Evolutionary conservation across 1,284 basidiomycete genomes (phyloP), one percentile per base, ranked within the genome.

Genomic region (Xerocomus amazonicus): DNA sequence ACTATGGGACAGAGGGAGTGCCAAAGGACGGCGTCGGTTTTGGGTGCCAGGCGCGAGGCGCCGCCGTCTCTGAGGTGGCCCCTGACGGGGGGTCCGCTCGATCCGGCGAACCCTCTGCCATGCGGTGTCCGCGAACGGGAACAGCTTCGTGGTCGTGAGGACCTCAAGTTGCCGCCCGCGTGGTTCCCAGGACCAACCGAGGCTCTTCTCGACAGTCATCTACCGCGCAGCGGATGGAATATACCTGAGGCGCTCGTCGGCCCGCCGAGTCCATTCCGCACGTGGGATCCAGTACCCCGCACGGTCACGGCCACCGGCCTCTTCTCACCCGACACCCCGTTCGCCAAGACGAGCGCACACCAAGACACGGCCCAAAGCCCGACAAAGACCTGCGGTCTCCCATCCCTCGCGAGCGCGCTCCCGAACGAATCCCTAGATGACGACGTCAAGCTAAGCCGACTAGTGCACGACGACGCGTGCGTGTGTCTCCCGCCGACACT

Each of bases 21-120:
- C 8, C 19, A 36, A 13, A 9, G 13, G 12, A 14, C 5, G 13
- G 17, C 5, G 13, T 16, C 6, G 13, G 35, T 26, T 26, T 17
- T 17, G 17, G 39, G 27, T n/a, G n/a, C 16, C 7, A n/a, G 14
- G 1, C 16, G 8, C 14, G 14, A 9, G 19, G 27, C 10, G 13
- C 13, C 47, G 7, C 23, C 40, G 31, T 8, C 34, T 19, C 14
- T 36, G 29, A 44, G 34, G 12, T 67, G 60, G 62, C 63, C 54
- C 0, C 40, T 48, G 36, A 65, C 62, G 0, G 65, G 55, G 0
- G 62, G 65, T 7, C 62, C 65, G 9, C 65, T 66, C 45, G 61
- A 63, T 51, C 59, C 50, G 8, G 50, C 27, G 23, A 59, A 59
- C 33, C 47, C 59, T 10, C 49, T 48, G 8, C 59, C 56, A 7